These are phyloP conservation scores for Aureobasidium leucospermi DNA, from an alignment of 2,329 filamentous ascomycete genomes.

Conservation along the genomic window DNA sequence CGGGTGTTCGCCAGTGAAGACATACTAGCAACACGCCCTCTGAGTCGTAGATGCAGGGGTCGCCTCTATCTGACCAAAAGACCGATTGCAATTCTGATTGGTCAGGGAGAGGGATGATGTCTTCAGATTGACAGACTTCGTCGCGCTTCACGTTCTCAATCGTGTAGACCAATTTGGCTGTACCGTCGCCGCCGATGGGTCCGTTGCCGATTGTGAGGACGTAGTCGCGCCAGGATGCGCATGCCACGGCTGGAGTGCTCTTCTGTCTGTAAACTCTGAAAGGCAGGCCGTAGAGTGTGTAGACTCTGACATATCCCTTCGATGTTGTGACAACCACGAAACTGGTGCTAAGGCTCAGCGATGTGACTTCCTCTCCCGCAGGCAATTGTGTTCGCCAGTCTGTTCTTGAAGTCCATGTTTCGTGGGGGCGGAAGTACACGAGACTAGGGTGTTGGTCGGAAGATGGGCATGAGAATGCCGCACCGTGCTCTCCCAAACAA, in stretches of 20 bases:
- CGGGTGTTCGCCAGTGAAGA: conserved; percentile 80
- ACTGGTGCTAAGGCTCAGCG: conserved; percentile 84
- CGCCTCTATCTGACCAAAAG: conserved; percentile 89
- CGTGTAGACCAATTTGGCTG: conserved; percentile 73
- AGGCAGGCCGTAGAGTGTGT: conserved; percentile 85
- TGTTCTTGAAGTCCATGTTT: conserved; percentile 84
- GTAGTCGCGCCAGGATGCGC: conserved; percentile 90
- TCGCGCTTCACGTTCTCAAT: conserved; percentile 93
- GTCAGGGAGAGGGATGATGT: conserved; percentile 76
- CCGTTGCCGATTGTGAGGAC: conserved; percentile 96
- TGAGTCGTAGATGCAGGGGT: conserved; percentile 93
- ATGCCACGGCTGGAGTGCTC: conserved; percentile 81
- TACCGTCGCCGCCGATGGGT: conserved; percentile 69
- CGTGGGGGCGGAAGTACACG: conserved; percentile 94
- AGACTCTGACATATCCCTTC: conserved; percentile 82
- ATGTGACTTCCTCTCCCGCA: conserved; percentile 73
- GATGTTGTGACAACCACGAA: conserved; percentile 87
- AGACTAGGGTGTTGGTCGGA: conserved; percentile 60
- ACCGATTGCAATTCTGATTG: conserved; percentile 68
- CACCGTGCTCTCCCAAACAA: conserved; percentile 75
- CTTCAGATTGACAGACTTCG: conserved; percentile 89
- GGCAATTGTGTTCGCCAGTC: conserved; percentile 92
- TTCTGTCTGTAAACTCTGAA: conserved; percentile 88
- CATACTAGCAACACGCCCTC: conserved; percentile 82
- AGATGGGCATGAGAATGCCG: conserved; percentile 76